Base-by-base conservation (phyloP, 1,139 yeast genomes). In the Pichia norvegensis region DNA sequence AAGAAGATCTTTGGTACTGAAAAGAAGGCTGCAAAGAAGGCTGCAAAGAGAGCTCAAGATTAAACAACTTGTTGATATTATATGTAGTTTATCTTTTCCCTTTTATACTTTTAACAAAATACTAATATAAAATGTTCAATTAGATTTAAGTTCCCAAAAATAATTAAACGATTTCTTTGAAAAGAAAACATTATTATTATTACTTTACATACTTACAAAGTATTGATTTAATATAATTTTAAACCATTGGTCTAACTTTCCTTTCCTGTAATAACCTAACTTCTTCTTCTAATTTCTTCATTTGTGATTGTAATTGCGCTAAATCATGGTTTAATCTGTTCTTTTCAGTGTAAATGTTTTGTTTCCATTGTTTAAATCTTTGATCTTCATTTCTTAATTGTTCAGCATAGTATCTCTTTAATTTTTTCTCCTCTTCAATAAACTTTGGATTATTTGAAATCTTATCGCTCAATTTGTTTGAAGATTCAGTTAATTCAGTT, bases 1-100 rank as follows among this genome's bases (percentile, higher is more conserved):
- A 83, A 84, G 88, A 92, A 92, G 85, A 74, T 85, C 84, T 87
- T 90, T 69, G 98, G 98, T 84, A 92, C 98, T 68, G 95, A 90
- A 70, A 84, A 79, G 74, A 82, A 87, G 73, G 85, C 85, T 76
- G 95, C 95, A 73, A 87, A 87, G 81, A 82, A 77, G 73, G 81
- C 82, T 70, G 92, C 92, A 69, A 78, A 69, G 76, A 78, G 84
- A 63, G 61, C 61, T 53, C 56, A 65, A 54, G 69, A 65, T 53
- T 65, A 65, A 54, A 50, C 52, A 35, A 35, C 20, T 33, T 47
- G 27, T 17, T 38, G 25, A 23, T 41, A 8, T 21, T 46, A 31
- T 19, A 29, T 42, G 29, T 45, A 21, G 36, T 36, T 33, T 33
- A 35, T 33, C 33, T 41, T 17, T 27, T 40, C 25, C 40, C 40